Conservation (phyloP, 768 basidiomycete genomes). For the Auriscalpium microsporum region DNA sequence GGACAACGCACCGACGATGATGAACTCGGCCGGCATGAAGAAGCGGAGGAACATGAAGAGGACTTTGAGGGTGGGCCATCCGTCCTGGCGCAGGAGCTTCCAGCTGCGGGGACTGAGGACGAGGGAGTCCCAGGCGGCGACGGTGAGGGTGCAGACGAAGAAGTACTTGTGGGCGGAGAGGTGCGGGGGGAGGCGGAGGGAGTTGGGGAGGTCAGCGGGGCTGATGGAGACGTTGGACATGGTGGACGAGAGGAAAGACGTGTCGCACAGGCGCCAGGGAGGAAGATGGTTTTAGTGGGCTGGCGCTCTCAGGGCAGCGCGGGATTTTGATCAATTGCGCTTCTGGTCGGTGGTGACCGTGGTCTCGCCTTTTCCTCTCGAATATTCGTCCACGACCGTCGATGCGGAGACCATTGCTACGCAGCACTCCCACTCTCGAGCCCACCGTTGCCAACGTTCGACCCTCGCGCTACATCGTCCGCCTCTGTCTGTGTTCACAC, state of each 20-base stretch:
- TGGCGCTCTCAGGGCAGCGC: too few relatives aligned
- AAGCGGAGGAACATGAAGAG: constrained; percentile 67
- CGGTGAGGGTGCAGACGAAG: constrained; percentile 81
- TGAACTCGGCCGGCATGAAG: constrained; percentile 76
- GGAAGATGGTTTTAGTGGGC: neutral
- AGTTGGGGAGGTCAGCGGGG: constrained; percentile 39
- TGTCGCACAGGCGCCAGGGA: neutral
- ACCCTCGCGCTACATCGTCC: too few relatives aligned
- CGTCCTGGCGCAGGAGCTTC: constrained; percentile 50
- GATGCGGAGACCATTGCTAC: too few relatives aligned
- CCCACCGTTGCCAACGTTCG: too few relatives aligned
- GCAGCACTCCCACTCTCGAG: too few relatives aligned
- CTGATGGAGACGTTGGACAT: constrained; percentile 7
- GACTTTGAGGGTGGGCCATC: constrained; percentile 73
- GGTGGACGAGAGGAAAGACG: neutral
- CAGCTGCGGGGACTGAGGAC: constrained; percentile 75
- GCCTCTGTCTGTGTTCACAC: too few relatives aligned
- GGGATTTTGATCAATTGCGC: too few relatives aligned
- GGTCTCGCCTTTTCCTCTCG: too few relatives aligned
- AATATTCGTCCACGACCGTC: too few relatives aligned
- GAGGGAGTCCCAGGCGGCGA: constrained; percentile 85
- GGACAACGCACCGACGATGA: constrained; percentile 50
- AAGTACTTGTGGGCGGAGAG: constrained; percentile 85
- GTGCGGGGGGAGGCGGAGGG: constrained; percentile 68
- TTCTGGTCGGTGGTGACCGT: too few relatives aligned